Conservation (phyloP, 2,329 filamentous ascomycete genomes). For the Nemania bipapillata region DNA sequence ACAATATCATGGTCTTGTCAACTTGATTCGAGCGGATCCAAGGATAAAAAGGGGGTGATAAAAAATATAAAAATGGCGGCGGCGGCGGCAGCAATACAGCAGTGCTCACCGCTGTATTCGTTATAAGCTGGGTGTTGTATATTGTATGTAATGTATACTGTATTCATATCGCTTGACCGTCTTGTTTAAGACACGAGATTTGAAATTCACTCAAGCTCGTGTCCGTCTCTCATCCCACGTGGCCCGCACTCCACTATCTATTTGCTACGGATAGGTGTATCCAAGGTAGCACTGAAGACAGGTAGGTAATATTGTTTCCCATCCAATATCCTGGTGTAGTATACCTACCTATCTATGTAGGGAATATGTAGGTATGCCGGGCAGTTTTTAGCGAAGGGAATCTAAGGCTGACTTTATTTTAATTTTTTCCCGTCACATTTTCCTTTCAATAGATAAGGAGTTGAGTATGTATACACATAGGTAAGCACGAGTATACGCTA, state of each 20-base stretch:
- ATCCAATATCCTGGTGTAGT: not conserved
- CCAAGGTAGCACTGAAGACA: not conserved
- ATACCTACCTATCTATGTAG: not conserved
- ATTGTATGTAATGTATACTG: not conserved
- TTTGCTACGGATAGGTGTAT: constrained; percentile 38
- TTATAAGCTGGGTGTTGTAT: not conserved
- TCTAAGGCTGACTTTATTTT: not conserved
- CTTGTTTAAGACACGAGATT: constrained; percentile 20
- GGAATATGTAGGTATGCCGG: not conserved
- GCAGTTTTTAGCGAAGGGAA: not conserved
- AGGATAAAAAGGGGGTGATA: constrained; percentile 6
- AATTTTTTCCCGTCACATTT: not conserved
- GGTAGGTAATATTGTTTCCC: constrained; percentile 11
- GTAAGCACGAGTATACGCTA: no score
- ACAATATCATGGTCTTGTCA: not conserved
- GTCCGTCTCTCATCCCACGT: constrained; percentile 41
- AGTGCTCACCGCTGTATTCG: constrained; percentile 28
- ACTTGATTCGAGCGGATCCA: not conserved
- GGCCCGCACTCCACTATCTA: constrained; percentile 42
- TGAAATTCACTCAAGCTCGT: constrained; percentile 30
- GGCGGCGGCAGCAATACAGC: not conserved
- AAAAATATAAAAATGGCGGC: not conserved
- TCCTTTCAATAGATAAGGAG: not conserved
- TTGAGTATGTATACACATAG: no score
- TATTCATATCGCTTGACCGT: constrained; percentile 10